A percentile compares a stretch with the other conserved stretches of the same genome.
Conservation (phyloP, 2,329 filamentous ascomycete species). For the Scedosporium apiospermum region DNA sequence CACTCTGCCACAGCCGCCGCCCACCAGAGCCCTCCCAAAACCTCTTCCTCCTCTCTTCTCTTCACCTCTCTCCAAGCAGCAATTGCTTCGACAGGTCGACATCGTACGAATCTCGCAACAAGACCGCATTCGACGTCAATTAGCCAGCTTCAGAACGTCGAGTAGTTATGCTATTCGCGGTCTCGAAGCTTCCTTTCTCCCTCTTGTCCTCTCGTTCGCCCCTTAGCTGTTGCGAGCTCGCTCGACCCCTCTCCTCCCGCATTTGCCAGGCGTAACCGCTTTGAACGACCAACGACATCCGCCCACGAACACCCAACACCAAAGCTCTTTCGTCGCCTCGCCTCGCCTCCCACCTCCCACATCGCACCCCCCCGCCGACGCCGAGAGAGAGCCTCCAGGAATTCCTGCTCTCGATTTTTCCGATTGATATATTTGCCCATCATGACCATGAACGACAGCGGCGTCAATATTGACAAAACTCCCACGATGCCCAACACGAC, state of each 20-base stretch:
- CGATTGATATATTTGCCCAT: conserved; percentile 1
- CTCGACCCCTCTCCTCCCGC: conserved; percentile 6
- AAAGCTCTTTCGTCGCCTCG: not conserved
- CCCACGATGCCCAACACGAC: conserved; percentile 4
- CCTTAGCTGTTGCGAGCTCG: not conserved
- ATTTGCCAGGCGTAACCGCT: not conserved
- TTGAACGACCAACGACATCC: conserved; percentile 2
- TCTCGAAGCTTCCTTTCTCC: conserved; percentile 1
- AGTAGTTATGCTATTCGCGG: conserved; percentile 5
- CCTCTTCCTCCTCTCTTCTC: not conserved
- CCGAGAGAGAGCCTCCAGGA: not conserved
- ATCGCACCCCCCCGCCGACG: not conserved
- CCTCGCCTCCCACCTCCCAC: not conserved
- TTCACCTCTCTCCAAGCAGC: conserved; percentile 4
- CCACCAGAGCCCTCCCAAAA: not conserved
- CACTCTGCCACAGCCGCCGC: conserved; percentile 5
- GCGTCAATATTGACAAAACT: conserved; percentile 6
- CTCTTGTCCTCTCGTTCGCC: conserved; percentile 3
- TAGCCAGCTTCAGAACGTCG: not conserved
- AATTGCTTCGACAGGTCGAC: conserved; percentile 6
- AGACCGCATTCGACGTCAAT: conserved; percentile 3
- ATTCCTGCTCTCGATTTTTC: not conserved
- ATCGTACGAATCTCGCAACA: not conserved
- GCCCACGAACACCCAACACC: not conserved
- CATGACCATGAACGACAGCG: conserved; percentile 8